A percentile compares a stretch with the other conserved stretches of the same genome.
Conservation (phyloP, 768 basidiomycete species). For the Suillus subaureus region DNA sequence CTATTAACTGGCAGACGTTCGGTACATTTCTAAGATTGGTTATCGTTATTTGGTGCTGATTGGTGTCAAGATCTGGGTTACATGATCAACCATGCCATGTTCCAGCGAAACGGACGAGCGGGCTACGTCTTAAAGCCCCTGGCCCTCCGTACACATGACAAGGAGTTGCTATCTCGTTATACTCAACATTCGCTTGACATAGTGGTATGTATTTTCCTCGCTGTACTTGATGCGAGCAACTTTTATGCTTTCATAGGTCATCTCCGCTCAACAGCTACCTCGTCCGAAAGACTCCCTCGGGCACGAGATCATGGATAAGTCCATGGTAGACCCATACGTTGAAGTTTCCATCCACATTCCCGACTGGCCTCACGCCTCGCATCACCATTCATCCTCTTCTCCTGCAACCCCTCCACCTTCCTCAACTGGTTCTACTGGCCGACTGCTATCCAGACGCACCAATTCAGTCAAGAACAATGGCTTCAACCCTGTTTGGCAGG, state of each 20-base stretch:
- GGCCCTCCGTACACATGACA: slow-evolving; percentile 66
- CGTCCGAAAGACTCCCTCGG: slow-evolving; percentile 64
- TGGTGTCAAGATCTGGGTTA: slow-evolving; percentile 74
- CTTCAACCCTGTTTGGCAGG: slow-evolving; percentile 90
- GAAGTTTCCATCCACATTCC: slow-evolving; percentile 79
- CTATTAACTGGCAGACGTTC: slow-evolving; percentile 97
- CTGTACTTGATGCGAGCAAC: slow-evolving; percentile 3
- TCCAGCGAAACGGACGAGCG: slow-evolving; percentile 82
- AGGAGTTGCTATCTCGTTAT: slow-evolving; percentile 53
- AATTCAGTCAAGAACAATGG: slow-evolving; percentile 79
- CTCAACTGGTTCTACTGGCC: slow-evolving; percentile 35
- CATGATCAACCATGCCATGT: slow-evolving; percentile 95
- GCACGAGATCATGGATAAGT: slow-evolving; percentile 60
- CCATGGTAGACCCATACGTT: slow-evolving; percentile 72
- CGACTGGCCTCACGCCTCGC: slow-evolving; percentile 55
- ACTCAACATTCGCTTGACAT: slow-evolving; percentile 67
- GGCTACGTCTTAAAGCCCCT: slow-evolving; percentile 92
- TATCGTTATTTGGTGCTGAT: slow-evolving; percentile 2
- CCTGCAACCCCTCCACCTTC: slow-evolving; percentile 13
- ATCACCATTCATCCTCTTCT: slow-evolving; percentile 16
- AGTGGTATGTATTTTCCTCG: slow-evolving; percentile 44
- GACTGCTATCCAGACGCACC: slow-evolving; percentile 59
- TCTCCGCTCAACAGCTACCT: slow-evolving; percentile 92
- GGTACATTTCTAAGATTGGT: slow-evolving; percentile 49
- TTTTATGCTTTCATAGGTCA: slow-evolving; percentile 42